phyloP scores from a whole-genome alignment of 345 rosid species.

The Brassica nigra region DNA sequence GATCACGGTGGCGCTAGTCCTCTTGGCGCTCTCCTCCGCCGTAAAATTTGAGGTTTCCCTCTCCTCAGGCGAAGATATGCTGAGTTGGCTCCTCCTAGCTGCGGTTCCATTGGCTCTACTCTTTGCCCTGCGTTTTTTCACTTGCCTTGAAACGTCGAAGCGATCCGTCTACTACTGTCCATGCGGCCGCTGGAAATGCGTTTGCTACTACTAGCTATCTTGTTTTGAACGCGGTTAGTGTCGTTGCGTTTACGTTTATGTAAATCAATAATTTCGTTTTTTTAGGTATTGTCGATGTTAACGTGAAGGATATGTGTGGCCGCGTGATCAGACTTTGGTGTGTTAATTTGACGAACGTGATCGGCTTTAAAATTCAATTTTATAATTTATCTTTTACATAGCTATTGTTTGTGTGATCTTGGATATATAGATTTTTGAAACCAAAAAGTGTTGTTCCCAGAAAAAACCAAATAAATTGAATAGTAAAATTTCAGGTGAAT shows the following conservation, averaged over 20 bases:
- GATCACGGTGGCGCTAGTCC: conserved; percentile 45
- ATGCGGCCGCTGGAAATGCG: conserved; percentile 49
- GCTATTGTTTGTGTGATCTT: neutral
- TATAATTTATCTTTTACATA: neutral
- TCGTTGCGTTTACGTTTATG: conserved; percentile 28
- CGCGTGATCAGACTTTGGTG: conserved; percentile 20
- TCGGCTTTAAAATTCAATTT: neutral
- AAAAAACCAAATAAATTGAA: neutral
- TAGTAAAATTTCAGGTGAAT: neutral
- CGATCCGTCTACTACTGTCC: conserved; percentile 33
- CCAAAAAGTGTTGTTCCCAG: neutral
- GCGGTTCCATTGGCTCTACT: conserved; percentile 38
- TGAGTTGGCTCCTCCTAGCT: conserved; percentile 51
- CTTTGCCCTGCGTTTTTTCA: conserved; percentile 42
- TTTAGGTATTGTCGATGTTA: conserved; percentile 18
- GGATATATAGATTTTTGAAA: neutral
- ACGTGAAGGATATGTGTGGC: conserved; percentile 20
- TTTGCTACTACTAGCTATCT: conserved; percentile 40
- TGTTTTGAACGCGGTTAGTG: conserved; percentile 30
- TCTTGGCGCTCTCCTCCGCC: conserved; percentile 47
- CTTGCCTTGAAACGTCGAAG: conserved; percentile 39
- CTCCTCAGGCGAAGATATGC: conserved; percentile 33
- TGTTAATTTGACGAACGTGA: conserved; percentile 10
- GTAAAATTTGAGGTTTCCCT: conserved; percentile 41
- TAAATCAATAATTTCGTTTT: conserved; percentile 16